phyloP scores from a whole-genome alignment of 208 protist genomes.

The Leptomonas seymouri region DNA sequence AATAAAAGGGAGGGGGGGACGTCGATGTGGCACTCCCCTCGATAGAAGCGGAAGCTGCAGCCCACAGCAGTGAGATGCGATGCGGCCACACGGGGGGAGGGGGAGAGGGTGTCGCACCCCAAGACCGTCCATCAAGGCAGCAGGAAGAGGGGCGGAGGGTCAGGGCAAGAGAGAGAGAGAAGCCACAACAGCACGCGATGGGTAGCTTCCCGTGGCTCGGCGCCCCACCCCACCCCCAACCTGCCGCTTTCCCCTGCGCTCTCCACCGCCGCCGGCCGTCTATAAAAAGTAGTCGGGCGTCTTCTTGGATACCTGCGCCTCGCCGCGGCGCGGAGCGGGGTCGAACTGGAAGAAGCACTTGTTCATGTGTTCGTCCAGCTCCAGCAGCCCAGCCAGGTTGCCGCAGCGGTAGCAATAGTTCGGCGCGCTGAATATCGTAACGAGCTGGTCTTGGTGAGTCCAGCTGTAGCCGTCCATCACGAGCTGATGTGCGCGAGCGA shows the following conservation, averaged over 20 bases:
- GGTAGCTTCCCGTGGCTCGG: no score
- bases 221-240: background rate
- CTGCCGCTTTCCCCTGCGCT: background rate
- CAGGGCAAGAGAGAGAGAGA: no score
- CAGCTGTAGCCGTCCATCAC: constrained; percentile 99
- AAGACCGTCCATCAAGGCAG: no score
- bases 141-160: no score
- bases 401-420: constrained; percentile 99
- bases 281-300: constrained; percentile 99
- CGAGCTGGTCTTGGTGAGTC: constrained; percentile 97
- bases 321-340: constrained; percentile 97
- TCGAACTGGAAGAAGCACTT: constrained; percentile 99
- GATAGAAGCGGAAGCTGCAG: no score
- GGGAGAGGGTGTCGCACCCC: no score
- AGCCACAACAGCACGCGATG: no score
- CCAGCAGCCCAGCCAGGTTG: constrained; percentile 97
- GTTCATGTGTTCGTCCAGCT: constrained; percentile 99
- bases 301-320: constrained; percentile 97
- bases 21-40: no score
- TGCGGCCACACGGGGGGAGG: no score
- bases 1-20: no score
- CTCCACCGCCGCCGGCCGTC: background rate
- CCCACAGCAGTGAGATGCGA: no score
- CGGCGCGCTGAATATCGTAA: constrained; percentile 99
- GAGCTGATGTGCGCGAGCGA: constrained; percentile 97